phyloP scores from a whole-genome alignment of 2,329 filamentous ascomycete genomes.

The Neonectria coccinea region DNA sequence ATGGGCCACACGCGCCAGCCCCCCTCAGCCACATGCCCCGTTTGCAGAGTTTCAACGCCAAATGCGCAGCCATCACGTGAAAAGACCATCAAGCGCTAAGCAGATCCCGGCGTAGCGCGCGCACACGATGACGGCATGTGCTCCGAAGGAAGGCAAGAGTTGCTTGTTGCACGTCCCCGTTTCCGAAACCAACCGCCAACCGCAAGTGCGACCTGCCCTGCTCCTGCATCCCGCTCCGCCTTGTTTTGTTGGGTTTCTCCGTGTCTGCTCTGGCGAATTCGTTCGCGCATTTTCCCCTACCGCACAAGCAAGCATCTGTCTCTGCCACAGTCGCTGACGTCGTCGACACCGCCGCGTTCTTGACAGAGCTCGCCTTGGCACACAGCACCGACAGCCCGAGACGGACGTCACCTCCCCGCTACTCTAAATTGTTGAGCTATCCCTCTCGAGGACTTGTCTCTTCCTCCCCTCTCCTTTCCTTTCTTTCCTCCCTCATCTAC shows the following conservation, averaged over 20 bases:
- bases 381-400: slow-evolving; percentile 17
- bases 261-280: background rate
- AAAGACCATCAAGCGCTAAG: slow-evolving; percentile 31
- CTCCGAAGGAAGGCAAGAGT: slow-evolving; percentile 41
- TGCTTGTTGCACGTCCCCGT: slow-evolving; percentile 35
- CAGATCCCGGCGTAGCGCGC: slow-evolving; percentile 36
- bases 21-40: slow-evolving; percentile 21
- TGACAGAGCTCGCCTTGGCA: slow-evolving; percentile 22
- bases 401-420: slow-evolving; percentile 17
- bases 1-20: slow-evolving; percentile 15
- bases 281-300: slow-evolving; percentile 3
- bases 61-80: slow-evolving; percentile 37
- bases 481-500: slow-evolving; percentile 8
- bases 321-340: slow-evolving; percentile 4
- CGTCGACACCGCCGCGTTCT: slow-evolving; percentile 26
- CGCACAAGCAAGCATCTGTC: slow-evolving; percentile 7
- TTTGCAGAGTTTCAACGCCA: background rate
- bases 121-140: slow-evolving; percentile 46
- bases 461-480: background rate
- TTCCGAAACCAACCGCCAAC: slow-evolving; percentile 27
- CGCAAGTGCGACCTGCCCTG: slow-evolving; percentile 8
- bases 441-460: slow-evolving; percentile 5
- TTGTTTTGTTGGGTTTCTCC: slow-evolving; percentile 19
- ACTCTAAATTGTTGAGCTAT: slow-evolving; percentile 26
- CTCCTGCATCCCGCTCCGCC: slow-evolving; percentile 24